phyloP scores from a whole-genome alignment of 805 yeast species.

The Ogataea nonfermentans region DNA sequence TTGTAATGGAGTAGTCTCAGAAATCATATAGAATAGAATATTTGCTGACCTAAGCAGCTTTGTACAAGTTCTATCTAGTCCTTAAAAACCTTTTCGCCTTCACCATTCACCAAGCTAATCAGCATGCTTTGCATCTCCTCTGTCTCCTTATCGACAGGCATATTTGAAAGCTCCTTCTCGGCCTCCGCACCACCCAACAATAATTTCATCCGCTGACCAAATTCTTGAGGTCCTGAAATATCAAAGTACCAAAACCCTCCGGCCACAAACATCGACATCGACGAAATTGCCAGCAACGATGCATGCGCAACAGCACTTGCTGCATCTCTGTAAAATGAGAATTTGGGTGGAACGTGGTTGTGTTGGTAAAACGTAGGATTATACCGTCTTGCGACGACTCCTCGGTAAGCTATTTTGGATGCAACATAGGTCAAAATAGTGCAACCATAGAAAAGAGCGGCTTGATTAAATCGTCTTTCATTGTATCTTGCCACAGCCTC shows the following conservation, averaged over 20 bases:
- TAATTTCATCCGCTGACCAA: conserved; percentile 64
- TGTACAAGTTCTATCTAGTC: conserved; percentile 5
- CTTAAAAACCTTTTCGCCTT: conserved; percentile 10
- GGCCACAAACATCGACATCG: conserved; percentile 67
- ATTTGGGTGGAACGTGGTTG: conserved; percentile 83
- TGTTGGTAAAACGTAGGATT: conserved; percentile 77
- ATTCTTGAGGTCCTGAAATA: conserved; percentile 65
- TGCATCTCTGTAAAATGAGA: conserved; percentile 78
- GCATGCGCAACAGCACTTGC: conserved; percentile 82
- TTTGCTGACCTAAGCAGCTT: conserved; percentile 1
- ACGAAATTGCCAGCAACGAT: conserved; percentile 67
- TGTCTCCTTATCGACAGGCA: conserved; percentile 61
- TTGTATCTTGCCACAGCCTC: conserved; percentile 48
- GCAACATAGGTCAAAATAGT: conserved; percentile 70
- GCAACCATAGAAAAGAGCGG: conserved; percentile 68
- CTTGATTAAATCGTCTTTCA: conserved; percentile 64
- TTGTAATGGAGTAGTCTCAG: conserved; percentile 10
- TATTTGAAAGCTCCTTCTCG: conserved; percentile 42
- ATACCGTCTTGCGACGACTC: conserved; percentile 70
- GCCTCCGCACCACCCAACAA: conserved; percentile 67
- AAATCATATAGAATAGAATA: conserved; percentile 4
- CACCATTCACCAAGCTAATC: conserved; percentile 18
- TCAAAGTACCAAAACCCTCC: conserved; percentile 83
- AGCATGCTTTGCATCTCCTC: conserved; percentile 49
- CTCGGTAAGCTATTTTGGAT: conserved; percentile 71